Evolutionary conservation across 371 early-diverging fungal species (phyloP).

Genomic region (Saksenaea vasiformis): DNA sequence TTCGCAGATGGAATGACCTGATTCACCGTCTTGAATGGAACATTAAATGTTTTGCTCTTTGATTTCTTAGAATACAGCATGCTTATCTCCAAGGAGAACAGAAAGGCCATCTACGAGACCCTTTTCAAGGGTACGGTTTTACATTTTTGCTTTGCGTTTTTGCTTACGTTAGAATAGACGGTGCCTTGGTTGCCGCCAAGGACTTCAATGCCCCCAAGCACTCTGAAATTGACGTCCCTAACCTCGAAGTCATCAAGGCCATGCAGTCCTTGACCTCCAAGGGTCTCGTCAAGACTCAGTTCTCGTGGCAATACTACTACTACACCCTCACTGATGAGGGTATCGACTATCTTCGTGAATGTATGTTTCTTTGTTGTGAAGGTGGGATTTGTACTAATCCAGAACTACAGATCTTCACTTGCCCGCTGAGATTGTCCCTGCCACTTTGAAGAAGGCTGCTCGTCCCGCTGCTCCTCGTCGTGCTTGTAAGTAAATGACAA

Average conservation of each 20-base stretch:
- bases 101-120: slow-evolving; percentile 91
- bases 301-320: slow-evolving; percentile 99
- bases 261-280: slow-evolving; percentile 95
- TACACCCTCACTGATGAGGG: slow-evolving; percentile 97
- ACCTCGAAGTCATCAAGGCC: slow-evolving; percentile 98
- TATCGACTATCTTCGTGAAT: slow-evolving; percentile 95
- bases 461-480: slow-evolving; percentile 66
- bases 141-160: slow-evolving; percentile 2
- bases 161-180: slow-evolving; percentile 65
- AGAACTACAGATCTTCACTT: slow-evolving; percentile 77
- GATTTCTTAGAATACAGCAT: slow-evolving; percentile 50
- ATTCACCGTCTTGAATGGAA: not conserved
- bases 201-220: slow-evolving; percentile 95
- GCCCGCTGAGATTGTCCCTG: slow-evolving; percentile 94
- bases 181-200: slow-evolving; percentile 97
- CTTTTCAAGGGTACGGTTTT: slow-evolving; percentile 75
- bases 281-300: slow-evolving; percentile 93
- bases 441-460: slow-evolving; percentile 92
- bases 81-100: slow-evolving; percentile 94
- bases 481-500: slow-evolving; percentile 44
- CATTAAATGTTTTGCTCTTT: not conserved
- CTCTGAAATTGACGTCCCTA: slow-evolving; percentile 92
- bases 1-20: not conserved
- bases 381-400: not conserved
- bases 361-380: slow-evolving; percentile 18